Evolutionary conservation across 768 basidiomycete species (phyloP).

Genomic region (Mycena rosella): DNA sequence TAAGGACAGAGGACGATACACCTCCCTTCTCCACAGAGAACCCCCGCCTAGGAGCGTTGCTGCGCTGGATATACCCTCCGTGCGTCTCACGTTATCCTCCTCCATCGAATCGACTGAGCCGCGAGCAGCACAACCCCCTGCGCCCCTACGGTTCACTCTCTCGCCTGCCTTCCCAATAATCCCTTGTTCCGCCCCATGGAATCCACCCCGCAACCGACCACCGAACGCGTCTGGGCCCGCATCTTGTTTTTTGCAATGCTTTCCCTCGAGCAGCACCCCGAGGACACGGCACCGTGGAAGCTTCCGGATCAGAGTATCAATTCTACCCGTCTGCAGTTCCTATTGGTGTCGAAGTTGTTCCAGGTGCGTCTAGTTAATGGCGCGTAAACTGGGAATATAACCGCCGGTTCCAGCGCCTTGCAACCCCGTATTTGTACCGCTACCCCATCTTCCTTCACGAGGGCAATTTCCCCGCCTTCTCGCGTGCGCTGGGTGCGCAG

Average conservation of each 20-base stretch:
- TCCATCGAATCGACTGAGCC: neutral
- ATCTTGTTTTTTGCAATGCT: conserved; percentile 11
- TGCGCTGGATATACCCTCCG: neutral
- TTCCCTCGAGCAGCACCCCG: conserved; percentile 2
- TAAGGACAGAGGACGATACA: neutral
- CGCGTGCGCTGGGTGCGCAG: neutral
- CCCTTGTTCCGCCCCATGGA: neutral
- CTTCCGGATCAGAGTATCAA: neutral
- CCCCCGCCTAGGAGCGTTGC: neutral
- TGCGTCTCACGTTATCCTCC: neutral
- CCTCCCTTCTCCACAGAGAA: neutral
- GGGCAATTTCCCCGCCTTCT: neutral
- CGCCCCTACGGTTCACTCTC: neutral
- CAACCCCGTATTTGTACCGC: neutral
- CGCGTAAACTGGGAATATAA: neutral
- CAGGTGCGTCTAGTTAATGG: neutral
- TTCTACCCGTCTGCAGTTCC: neutral
- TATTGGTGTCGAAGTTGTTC: conserved; percentile 6
- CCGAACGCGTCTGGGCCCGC: conserved; percentile 9
- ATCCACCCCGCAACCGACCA: neutral
- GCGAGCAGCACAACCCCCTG: neutral
- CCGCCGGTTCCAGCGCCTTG: neutral
- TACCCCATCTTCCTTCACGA: neutral
- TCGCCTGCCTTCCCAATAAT: neutral
- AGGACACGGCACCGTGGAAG: neutral